Percentiles rank a stretch among this genome's conserved stretches.
phyloP scores from a whole-genome alignment of 257 asterid genomes.

The Solanum pennellii region DNA sequence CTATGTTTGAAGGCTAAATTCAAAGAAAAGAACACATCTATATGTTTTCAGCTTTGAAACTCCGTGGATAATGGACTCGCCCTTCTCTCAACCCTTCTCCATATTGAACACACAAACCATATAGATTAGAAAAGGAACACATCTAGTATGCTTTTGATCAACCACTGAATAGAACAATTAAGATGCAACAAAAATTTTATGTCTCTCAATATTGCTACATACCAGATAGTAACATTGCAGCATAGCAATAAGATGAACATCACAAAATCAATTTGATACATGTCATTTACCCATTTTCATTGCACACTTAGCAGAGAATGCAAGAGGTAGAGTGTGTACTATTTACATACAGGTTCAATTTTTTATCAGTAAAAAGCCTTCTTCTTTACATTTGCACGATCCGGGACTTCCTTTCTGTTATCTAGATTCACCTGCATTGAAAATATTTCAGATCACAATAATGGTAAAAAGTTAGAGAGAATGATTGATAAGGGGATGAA shows the following conservation, averaged over 20 bases:
- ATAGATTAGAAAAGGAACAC: neutral
- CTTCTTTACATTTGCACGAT: slow-evolving; percentile 3
- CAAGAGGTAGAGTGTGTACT: neutral
- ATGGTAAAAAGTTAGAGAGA: neutral
- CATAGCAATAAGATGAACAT: neutral
- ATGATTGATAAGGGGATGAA: neutral
- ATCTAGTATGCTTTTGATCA: neutral
- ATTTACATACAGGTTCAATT: neutral
- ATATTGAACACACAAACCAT: neutral
- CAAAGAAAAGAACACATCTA: neutral
- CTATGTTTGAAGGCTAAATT: neutral
- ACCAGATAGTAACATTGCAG: neutral
- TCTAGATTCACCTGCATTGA: slow-evolving; percentile 14
- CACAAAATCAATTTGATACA: neutral
- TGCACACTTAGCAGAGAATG: neutral
- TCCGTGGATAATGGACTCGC: neutral
- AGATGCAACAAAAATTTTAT: neutral
- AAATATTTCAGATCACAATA: neutral
- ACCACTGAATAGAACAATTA: neutral
- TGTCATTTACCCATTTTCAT: neutral
- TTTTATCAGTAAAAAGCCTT: slow-evolving; percentile 11
- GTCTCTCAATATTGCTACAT: neutral
- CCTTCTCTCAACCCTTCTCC: neutral
- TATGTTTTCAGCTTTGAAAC: neutral
- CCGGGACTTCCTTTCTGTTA: slow-evolving; percentile 3